Percentiles rank a stretch among this genome's conserved stretches.
These are phyloP conservation scores for Myrica gale DNA, from an alignment of 306 rosid species.

Conservation along the genomic window DNA sequence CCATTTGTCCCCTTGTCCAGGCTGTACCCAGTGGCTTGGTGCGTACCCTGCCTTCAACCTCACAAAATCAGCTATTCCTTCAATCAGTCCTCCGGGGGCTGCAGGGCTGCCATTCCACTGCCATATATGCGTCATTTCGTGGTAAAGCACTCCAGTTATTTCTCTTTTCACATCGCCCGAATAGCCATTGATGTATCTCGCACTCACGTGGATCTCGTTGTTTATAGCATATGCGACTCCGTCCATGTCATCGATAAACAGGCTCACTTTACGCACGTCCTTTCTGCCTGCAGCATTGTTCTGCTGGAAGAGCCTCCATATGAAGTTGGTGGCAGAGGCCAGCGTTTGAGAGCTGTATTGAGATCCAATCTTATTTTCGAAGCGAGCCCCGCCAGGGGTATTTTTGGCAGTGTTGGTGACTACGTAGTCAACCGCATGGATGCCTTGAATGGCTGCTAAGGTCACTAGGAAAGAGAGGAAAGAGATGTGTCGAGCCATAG, in stretches of 20 bases:
- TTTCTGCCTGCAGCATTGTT: constrained; percentile 14
- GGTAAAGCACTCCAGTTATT: constrained; percentile 36
- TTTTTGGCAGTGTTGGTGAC: constrained; percentile 32
- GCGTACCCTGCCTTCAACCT: constrained; percentile 40
- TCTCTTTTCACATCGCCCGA: constrained; percentile 31
- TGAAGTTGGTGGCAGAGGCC: constrained; percentile 30
- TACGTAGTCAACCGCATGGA: constrained; percentile 15
- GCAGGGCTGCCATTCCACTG: constrained; percentile 33
- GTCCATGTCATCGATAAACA: constrained; percentile 31
- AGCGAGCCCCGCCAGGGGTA: constrained; percentile 27
- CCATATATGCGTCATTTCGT: constrained; percentile 45
- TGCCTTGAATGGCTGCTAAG: constrained; percentile 15
- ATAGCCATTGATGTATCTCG: constrained; percentile 20
- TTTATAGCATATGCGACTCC: constrained; percentile 30
- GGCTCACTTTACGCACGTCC: constrained; percentile 19
- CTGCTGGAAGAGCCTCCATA: constrained; percentile 30
- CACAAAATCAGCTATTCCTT: constrained; percentile 51
- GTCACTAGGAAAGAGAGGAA: constrained; percentile 23
- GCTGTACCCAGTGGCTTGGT: constrained; percentile 14
- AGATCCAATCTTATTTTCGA: constrained; percentile 31
- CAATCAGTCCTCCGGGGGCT: constrained; percentile 37
- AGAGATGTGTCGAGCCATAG: constrained; percentile 18
- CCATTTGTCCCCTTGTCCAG: constrained; percentile 36
- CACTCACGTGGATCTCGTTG: constrained; percentile 33
- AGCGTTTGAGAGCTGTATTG: constrained; percentile 32